Percentiles rank a stretch among this genome's conserved stretches.
Conservation (phyloP, 169 alveolate genomes). For the Cryptosporidium viatorum region DNA sequence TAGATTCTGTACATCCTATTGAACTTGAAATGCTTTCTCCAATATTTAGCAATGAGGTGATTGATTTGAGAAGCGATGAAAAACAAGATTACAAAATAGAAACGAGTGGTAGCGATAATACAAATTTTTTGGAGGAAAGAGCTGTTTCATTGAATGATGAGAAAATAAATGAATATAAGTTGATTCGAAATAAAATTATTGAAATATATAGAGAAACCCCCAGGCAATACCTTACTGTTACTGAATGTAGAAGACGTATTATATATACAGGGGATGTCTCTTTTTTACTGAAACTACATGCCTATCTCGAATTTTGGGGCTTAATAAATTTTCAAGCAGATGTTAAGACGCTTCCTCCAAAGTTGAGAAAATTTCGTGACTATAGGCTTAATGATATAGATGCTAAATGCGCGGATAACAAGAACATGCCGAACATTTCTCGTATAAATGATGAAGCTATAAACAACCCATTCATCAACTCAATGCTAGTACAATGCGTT, state of each 20-base stretch:
- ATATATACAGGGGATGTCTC: conserved; percentile 82
- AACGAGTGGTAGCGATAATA: not conserved
- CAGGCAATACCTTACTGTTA: conserved; percentile 75
- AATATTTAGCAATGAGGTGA: conserved; percentile 25
- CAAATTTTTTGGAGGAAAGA: not conserved
- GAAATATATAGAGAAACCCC: conserved; percentile 76
- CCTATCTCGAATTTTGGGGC: conserved; percentile 85
- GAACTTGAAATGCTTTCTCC: conserved; percentile 62
- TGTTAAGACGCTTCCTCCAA: conserved; percentile 74
- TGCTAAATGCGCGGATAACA: not conserved
- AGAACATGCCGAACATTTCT: not conserved
- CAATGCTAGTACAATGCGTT: conserved; percentile 71
- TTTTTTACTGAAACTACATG: conserved; percentile 78
- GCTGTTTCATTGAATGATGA: not conserved
- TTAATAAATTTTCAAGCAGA: conserved; percentile 83
- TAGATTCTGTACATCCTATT: conserved; percentile 67
- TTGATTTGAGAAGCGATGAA: conserved; percentile 20
- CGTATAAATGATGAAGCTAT: conserved; percentile 24
- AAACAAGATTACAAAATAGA: not conserved
- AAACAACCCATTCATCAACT: conserved; percentile 42
- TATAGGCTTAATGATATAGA: conserved; percentile 55
- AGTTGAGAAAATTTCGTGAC: conserved; percentile 64
- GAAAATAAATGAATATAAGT: conserved; percentile 58
- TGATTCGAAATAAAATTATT: conserved; percentile 75
- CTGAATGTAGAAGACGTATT: conserved; percentile 77